phyloP scores from a whole-genome alignment of 257 asterid genomes.

The Galeopsis tetrahit region DNA sequence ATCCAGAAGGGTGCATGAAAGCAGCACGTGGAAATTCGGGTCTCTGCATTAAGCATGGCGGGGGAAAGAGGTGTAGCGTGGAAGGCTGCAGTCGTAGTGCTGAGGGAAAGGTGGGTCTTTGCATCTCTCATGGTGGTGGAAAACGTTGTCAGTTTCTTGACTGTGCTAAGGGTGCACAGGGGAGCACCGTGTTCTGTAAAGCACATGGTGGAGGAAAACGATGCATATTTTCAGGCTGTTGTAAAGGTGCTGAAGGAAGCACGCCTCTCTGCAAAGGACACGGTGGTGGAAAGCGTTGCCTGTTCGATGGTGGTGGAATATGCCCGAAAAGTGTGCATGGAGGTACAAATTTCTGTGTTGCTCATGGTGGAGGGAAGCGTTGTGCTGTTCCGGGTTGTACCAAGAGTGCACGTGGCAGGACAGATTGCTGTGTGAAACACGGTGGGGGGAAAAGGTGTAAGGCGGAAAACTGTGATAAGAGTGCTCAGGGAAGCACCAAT shows the following conservation, averaged over 20 bases:
- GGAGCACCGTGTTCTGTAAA: constrained; percentile 85
- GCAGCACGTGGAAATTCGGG: constrained; percentile 96
- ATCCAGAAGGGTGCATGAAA: constrained; percentile 66
- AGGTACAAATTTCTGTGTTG: constrained; percentile 88
- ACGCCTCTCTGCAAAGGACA: constrained; percentile 97
- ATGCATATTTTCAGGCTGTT: constrained; percentile 81
- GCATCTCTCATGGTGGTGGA: constrained; percentile 98
- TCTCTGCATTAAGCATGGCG: constrained; percentile 91
- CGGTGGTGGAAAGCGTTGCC: constrained; percentile 95
- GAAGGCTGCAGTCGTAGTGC: constrained; percentile 92
- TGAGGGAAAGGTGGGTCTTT: constrained; percentile 85
- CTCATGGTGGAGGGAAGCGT: constrained; percentile 95
- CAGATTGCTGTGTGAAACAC: constrained; percentile 83
- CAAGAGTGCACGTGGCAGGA: constrained; percentile 90
- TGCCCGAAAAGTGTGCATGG: constrained; percentile 98
- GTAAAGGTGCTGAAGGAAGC: constrained; percentile 92
- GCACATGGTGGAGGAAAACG: constrained; percentile 97
- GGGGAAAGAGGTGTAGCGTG: constrained; percentile 87
- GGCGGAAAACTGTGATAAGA: constrained; percentile 70
- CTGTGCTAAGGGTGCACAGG: constrained; percentile 87
- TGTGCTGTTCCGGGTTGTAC: constrained; percentile 73
- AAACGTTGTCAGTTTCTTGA: constrained; percentile 70
- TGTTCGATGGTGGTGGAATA: constrained; percentile 85
- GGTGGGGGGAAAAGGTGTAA: constrained; percentile 93
- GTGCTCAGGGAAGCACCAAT: constrained; percentile 94